Evolutionary conservation across 345 rosid species (phyloP), one percentile per base, ranked within the genome.

Genomic region (Populus deltoides): DNA sequence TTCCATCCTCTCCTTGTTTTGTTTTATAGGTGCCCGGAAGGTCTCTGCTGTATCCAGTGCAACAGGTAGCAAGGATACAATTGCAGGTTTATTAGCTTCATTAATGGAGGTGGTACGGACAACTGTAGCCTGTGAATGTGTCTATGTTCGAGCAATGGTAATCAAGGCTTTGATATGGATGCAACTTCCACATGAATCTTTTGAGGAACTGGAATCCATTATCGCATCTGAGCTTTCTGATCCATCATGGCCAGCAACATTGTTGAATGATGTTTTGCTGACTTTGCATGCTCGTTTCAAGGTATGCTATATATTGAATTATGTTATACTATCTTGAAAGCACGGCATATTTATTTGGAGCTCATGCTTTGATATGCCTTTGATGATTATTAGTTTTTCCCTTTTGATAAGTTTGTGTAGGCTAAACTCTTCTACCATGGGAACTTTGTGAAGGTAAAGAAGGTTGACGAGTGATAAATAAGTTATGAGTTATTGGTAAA

Each of bases 211-310:
- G 75, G 95, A 89, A 83, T 96, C 97, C 66, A 94, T 96, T 78
- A 96, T 96, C 80, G 99, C 97, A 73, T 93, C 98, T 7, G 99
- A 96, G 88, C 98, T 96, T 79, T 92, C 99, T 75, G 99, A 96
- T 89, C 99, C 99, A 68, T 85, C 91, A 62, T 96, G 99, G 99
- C 90, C 99, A 36, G 94, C 98, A 74, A 75, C 98, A 33, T 86
- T 96, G 55, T 85, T 96, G 88, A 96, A 96, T 86, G 99, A 96
- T 83, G 85, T 96, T 83, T 85, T 96, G 86, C 94, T 96, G 53
- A 96, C 98, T 77, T 86, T 96, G 89, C 99, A 96, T 91, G 99
- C 99, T 86, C 99, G 99, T 77, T 96, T 96, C 83, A 96, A 94
- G 98, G 99, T 93, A 85, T 65, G 82, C 47, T 29, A 71, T 78